Percentiles rank a stretch among this genome's conserved stretches.
Conservation (phyloP, 2,329 filamentous ascomycete species). For the Xenoacremonium recifei region DNA sequence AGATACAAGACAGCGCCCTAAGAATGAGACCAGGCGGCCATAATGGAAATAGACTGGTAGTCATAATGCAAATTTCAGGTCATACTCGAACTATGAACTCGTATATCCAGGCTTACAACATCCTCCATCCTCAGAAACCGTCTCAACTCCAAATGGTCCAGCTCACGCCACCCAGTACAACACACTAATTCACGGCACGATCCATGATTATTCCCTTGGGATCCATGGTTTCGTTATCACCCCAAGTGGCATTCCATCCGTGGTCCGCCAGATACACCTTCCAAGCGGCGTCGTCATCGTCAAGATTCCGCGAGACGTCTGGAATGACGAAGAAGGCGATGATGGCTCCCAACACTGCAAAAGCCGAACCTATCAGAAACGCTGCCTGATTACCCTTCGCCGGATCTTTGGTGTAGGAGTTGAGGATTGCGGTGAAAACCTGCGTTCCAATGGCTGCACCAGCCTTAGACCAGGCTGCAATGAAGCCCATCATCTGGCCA, state of each 20-base stretch:
- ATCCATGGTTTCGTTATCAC: constrained; percentile 25
- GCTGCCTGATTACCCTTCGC: constrained; percentile 46
- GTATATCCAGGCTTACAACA: too few relatives aligned
- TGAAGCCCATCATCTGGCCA: constrained; percentile 48
- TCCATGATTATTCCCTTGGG: constrained; percentile 6
- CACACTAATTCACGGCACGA: not conserved
- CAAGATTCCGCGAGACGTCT: constrained; percentile 23
- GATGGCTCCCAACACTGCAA: constrained; percentile 43
- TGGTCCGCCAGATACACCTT: constrained; percentile 27
- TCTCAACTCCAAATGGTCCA: too few relatives aligned
- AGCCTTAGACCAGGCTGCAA: constrained; percentile 46
- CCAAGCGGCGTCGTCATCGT: constrained; percentile 30
- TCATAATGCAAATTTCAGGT: too few relatives aligned
- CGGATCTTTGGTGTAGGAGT: constrained; percentile 36
- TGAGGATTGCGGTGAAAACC: constrained; percentile 50
- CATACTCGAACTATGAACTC: too few relatives aligned
- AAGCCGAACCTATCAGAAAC: constrained; percentile 50
- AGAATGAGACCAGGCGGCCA: too few relatives aligned
- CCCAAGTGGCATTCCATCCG: constrained; percentile 28
- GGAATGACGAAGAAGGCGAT: constrained; percentile 22
- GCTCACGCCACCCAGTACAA: too few relatives aligned
- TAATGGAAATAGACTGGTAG: too few relatives aligned
- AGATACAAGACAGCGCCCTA: too few relatives aligned
- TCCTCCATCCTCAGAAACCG: too few relatives aligned
- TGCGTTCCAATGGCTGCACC: constrained; percentile 50